Conservation (phyloP, 805 yeast genomes). For the Lipomyces lipofer region DNA sequence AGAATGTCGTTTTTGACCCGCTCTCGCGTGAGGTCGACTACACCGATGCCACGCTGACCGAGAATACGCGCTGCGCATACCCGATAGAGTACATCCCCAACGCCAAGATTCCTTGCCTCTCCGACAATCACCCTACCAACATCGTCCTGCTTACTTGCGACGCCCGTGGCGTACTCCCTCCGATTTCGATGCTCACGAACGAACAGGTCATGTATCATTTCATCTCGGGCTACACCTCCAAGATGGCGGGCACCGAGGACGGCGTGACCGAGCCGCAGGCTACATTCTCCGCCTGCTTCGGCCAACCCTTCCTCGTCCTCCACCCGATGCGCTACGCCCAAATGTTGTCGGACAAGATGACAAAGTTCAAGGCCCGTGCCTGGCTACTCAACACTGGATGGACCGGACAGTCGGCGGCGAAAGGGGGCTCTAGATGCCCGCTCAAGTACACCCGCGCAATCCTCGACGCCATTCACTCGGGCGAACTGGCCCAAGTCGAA, state of each 20-base stretch:
- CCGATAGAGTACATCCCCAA: slow-evolving; percentile 96
- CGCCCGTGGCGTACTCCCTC: slow-evolving; percentile 97
- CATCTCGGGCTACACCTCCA: slow-evolving; percentile 96
- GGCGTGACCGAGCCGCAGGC: slow-evolving; percentile 99
- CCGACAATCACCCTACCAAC: slow-evolving; percentile 88
- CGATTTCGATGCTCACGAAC: slow-evolving; percentile 88
- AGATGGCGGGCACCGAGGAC: slow-evolving; percentile 99
- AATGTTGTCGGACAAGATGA: slow-evolving; percentile 91
- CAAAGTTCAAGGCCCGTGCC: slow-evolving; percentile 83
- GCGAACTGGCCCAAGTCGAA: slow-evolving; percentile 74
- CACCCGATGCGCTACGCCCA: slow-evolving; percentile 98
- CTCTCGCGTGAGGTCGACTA: slow-evolving; percentile 80
- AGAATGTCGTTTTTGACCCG: slow-evolving; percentile 86
- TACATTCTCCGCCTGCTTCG: slow-evolving; percentile 97
- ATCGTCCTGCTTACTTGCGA: slow-evolving; percentile 92
- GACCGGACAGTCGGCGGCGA: slow-evolving; percentile 90
- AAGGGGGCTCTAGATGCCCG: slow-evolving; percentile 97
- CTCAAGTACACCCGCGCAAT: slow-evolving; percentile 97
- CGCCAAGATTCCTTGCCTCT: slow-evolving; percentile 92
- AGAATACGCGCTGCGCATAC: slow-evolving; percentile 97
- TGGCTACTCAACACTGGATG: slow-evolving; percentile 98
- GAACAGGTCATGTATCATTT: slow-evolving; percentile 99
- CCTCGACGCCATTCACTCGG: slow-evolving; percentile 90
- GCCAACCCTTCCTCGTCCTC: slow-evolving; percentile 96
- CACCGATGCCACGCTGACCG: slow-evolving; percentile 78